Evolutionary conservation across 2,329 filamentous ascomycete species (phyloP).

Genomic region (Claviceps paspali): DNA sequence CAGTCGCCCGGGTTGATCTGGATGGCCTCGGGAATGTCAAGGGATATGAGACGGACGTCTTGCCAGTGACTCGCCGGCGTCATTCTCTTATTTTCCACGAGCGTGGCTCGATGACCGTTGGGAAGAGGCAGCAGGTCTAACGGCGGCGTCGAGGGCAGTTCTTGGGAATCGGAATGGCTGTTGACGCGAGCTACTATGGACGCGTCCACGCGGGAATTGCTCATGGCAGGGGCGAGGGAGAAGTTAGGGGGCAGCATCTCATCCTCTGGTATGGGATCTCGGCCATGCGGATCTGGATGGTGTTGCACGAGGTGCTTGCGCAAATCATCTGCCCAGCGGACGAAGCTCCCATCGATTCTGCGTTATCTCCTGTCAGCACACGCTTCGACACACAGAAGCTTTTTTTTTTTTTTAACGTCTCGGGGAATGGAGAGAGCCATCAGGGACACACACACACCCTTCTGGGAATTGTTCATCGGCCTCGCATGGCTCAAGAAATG

Average conservation of each 20-base stretch:
- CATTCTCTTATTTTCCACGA: conserved; percentile 54
- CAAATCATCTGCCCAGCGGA: conserved; percentile 61
- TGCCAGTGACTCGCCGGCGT: conserved; percentile 77
- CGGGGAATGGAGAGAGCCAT: too few relatives aligned
- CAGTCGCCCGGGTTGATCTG: conserved; percentile 58
- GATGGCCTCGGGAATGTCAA: conserved; percentile 26
- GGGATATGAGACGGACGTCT: conserved; percentile 69
- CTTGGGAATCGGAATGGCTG: conserved; percentile 4
- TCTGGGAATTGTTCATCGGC: conserved; percentile 89
- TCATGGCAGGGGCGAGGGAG: conserved; percentile 18
- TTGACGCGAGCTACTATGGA: conserved; percentile 3
- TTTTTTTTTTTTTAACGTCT: too few relatives aligned
- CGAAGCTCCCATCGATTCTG: conserved; percentile 68
- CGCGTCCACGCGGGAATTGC: not conserved
- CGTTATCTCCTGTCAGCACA: not conserved
- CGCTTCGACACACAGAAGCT: too few relatives aligned
- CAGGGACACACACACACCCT: conserved; percentile 40
- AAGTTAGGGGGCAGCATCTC: conserved; percentile 62
- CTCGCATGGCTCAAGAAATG: conserved; percentile 67
- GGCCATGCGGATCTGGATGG: conserved; percentile 52
- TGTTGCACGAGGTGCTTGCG: conserved; percentile 48
- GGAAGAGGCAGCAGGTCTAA: conserved; percentile 37
- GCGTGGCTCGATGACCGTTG: conserved; percentile 35
- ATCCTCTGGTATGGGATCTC: conserved; percentile 57
- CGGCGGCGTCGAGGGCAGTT: conserved; percentile 14